phyloP scores from a whole-genome alignment of 441 rosid species.

The Euphorbia corollata region DNA sequence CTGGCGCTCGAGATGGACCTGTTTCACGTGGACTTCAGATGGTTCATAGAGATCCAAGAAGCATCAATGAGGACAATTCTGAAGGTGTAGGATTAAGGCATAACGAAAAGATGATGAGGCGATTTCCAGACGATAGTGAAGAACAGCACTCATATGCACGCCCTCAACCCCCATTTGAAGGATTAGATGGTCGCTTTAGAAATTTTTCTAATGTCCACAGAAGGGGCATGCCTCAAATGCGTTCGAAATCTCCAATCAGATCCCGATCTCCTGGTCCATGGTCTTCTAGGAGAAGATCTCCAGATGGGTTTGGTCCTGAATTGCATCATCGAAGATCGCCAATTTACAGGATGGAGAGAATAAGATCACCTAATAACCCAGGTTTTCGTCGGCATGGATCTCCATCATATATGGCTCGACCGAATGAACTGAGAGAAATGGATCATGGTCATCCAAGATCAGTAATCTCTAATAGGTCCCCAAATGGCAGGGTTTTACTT shows the following conservation, averaged over 20 bases:
- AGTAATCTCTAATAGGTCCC: slow-evolving; percentile 47
- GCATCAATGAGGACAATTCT: slow-evolving; percentile 48
- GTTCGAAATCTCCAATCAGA: slow-evolving; percentile 70
- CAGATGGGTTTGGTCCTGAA: slow-evolving; percentile 52
- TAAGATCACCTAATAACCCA: slow-evolving; percentile 59
- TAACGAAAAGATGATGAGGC: slow-evolving; percentile 47
- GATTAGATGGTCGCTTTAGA: slow-evolving; percentile 51
- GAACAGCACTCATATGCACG: slow-evolving; percentile 41
- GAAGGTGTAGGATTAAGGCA: slow-evolving; percentile 53
- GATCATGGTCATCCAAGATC: slow-evolving; percentile 54
- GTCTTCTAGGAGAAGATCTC: slow-evolving; percentile 70
- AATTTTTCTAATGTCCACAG: slow-evolving; percentile 44
- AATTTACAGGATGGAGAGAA: slow-evolving; percentile 52
- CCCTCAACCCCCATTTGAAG: slow-evolving; percentile 45
- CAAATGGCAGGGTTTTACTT: slow-evolving; percentile 44
- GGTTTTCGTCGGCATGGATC: slow-evolving; percentile 63
- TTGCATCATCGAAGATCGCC: slow-evolving; percentile 58
- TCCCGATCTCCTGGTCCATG: slow-evolving; percentile 65
- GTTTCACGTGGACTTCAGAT: slow-evolving; percentile 35
- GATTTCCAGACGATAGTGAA: slow-evolving; percentile 38
- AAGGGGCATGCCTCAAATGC: slow-evolving; percentile 43
- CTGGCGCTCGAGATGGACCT: slow-evolving; percentile 45
- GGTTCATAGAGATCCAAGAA: slow-evolving; percentile 50
- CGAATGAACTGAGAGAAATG: slow-evolving; percentile 55
- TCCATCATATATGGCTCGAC: slow-evolving; percentile 49